phyloP scores from a whole-genome alignment of 139 green algal genomes.

The Picochlorum sp. region DNA sequence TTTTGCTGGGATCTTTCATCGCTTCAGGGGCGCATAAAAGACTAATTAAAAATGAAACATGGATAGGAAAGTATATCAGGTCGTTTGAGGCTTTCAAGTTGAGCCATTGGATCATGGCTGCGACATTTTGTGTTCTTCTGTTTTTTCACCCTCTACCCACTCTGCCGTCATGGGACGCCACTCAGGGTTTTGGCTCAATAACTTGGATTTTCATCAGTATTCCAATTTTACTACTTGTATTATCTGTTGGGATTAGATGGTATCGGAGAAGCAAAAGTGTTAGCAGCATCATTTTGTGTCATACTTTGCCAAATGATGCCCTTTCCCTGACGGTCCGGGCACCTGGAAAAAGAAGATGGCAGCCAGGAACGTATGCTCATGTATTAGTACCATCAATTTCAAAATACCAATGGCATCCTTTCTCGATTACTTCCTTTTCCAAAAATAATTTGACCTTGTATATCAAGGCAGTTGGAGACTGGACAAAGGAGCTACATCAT shows the following conservation, averaged over 20 bases:
- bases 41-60: neutral
- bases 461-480: neutral
- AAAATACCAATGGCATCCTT: neutral
- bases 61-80: neutral
- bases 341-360: neutral
- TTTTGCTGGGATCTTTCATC: neutral
- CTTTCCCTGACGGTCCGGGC: neutral
- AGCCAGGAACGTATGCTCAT: neutral
- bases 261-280: neutral
- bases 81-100: neutral
- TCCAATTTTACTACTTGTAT: neutral
- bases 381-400: neutral
- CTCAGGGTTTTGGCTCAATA: neutral
- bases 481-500: neutral
- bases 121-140: neutral
- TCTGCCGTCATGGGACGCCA: neutral
- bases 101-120: neutral
- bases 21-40: neutral
- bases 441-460: neutral
- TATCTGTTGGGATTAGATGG: no score
- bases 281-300: neutral
- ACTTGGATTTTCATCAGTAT: neutral
- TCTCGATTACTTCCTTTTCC: neutral
- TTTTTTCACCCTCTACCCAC: neutral
- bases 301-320: neutral